Conservation (phyloP, 345 rosid genomes). For the Brassica carinata region DNA sequence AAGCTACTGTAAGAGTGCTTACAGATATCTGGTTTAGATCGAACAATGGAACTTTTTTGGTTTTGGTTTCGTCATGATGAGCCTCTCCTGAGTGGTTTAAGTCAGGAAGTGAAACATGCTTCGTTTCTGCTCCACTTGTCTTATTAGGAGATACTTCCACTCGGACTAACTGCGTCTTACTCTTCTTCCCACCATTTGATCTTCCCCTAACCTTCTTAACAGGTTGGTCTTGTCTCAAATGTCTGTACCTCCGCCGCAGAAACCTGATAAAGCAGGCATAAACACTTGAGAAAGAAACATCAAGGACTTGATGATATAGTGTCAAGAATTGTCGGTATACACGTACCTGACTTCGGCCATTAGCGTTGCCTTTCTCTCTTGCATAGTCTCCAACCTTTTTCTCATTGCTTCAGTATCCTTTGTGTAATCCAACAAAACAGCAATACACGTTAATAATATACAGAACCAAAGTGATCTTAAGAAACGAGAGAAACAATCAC, state of each 20-base stretch:
- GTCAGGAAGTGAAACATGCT: constrained; percentile 43
- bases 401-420: constrained; percentile 66
- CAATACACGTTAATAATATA: background rate
- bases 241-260: constrained; percentile 60
- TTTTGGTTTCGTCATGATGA: constrained; percentile 45
- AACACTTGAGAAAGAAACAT: constrained; percentile 3
- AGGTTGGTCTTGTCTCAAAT: constrained; percentile 51
- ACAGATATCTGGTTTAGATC: constrained; percentile 94
- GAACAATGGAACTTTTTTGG: constrained; percentile 56
- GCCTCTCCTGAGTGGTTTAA: constrained; percentile 48
- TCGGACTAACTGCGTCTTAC: constrained; percentile 2
- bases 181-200: constrained; percentile 29
- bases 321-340: constrained; percentile 1
- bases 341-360: constrained; percentile 78
- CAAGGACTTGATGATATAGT: background rate
- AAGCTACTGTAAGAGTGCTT: constrained; percentile 11
- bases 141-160: constrained; percentile 28
- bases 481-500: no score
- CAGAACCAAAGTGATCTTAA: background rate
- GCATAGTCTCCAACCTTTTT: constrained; percentile 52
- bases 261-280: constrained; percentile 48
- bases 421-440: constrained; percentile 11
- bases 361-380: constrained; percentile 56
- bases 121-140: constrained; percentile 32
- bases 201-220: constrained; percentile 16